phyloP scores from a whole-genome alignment of 768 basidiomycete genomes.

The Naganishia friedmannii region DNA sequence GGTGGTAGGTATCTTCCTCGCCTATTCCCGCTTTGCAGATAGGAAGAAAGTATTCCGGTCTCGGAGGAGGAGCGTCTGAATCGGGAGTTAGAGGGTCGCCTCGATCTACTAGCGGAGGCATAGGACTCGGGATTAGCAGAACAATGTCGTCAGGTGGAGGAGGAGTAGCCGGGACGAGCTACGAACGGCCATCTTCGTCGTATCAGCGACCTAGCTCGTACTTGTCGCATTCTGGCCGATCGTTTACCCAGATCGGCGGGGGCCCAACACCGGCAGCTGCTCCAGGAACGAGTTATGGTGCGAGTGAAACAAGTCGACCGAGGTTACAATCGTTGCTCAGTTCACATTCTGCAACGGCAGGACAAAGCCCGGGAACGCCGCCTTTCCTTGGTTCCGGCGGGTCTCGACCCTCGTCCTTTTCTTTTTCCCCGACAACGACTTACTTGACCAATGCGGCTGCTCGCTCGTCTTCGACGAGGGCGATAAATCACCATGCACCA shows the following conservation, averaged over 20 bases:
- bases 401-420: conserved; percentile 23
- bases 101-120: conserved; percentile 26
- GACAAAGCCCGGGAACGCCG: conserved; percentile 39
- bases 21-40: conserved; percentile 1
- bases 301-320: conserved; percentile 38
- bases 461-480: conserved; percentile 1
- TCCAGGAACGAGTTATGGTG: conserved; percentile 38
- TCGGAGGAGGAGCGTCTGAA: neutral
- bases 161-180: conserved; percentile 27
- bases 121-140: conserved; percentile 4
- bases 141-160: neutral
- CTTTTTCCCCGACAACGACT: neutral
- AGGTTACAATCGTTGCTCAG: conserved; percentile 34
- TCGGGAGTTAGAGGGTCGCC: neutral
- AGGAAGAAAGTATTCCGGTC: conserved; percentile 14
- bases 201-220: conserved; percentile 42
- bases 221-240: conserved; percentile 50
- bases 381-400: conserved; percentile 35
- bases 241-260: conserved; percentile 43
- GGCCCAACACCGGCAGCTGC: neutral
- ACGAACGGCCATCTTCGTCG: conserved; percentile 36
- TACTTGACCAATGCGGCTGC: neutral
- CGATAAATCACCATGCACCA: neutral
- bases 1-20: conserved; percentile 8
- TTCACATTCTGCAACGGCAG: conserved; percentile 26